These are phyloP conservation scores for Omphalea diandra DNA, from an alignment of 441 rosid genomes.

Conservation along the genomic window DNA sequence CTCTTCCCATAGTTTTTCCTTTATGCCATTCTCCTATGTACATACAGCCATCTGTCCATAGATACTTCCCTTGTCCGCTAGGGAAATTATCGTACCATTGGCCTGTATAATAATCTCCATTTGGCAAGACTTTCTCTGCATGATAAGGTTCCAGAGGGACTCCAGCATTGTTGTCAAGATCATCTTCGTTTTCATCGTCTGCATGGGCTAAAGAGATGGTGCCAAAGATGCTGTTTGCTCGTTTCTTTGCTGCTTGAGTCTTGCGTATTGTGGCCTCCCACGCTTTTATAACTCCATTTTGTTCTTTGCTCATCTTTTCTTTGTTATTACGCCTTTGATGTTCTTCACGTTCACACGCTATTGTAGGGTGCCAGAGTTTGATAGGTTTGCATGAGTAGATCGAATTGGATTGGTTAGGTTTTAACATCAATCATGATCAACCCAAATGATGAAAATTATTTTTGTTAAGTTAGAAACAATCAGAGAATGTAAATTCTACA, in stretches of 20 bases:
- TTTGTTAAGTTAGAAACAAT: too few relatives aligned
- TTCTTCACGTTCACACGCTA: neutral
- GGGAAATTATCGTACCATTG: conserved; percentile 70
- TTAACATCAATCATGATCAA: neutral
- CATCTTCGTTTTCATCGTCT: conserved; percentile 64
- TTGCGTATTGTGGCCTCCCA: conserved; percentile 51
- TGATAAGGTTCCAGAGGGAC: conserved; percentile 27
- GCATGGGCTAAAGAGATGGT: conserved; percentile 54
- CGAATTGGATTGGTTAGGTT: neutral
- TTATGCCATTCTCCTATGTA: conserved; percentile 79
- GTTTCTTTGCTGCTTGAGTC: conserved; percentile 46
- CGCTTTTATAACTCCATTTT: conserved; percentile 46
- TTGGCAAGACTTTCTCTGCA: conserved; percentile 58
- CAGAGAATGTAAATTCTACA: conserved; percentile 1
- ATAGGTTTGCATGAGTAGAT: neutral
- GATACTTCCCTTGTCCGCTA: conserved; percentile 75
- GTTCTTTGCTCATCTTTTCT: conserved; percentile 51
- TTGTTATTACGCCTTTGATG: neutral
- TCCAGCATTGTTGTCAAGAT: conserved; percentile 18
- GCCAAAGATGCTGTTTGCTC: conserved; percentile 40
- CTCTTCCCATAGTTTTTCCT: conserved; percentile 79
- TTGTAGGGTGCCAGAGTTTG: too few relatives aligned
- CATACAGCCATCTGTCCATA: conserved; percentile 96
- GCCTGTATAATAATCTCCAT: conserved; percentile 84
- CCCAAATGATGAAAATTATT: neutral